Conservation (phyloP, 1,284 basidiomycete species). For the Moesziomyces globuligerus region DNA sequence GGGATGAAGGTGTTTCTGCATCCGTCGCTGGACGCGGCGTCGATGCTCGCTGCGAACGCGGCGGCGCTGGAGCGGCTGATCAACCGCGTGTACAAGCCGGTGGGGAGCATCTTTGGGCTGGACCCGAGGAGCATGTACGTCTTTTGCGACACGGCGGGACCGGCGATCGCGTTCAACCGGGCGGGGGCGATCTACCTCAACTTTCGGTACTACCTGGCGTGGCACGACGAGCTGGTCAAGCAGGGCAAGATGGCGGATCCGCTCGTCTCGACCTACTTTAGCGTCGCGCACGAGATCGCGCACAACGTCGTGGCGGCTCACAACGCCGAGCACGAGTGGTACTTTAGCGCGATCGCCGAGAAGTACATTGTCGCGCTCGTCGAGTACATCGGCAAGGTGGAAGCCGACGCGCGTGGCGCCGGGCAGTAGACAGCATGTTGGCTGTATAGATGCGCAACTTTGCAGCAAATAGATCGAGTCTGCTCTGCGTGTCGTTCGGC, state of each 20-base stretch:
- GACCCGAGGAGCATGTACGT: slow-evolving; percentile 79
- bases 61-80: slow-evolving; percentile 66
- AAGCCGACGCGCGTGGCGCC: slow-evolving; percentile 1
- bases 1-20: slow-evolving; percentile 68
- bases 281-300: slow-evolving; percentile 83
- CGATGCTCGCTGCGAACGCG: slow-evolving; percentile 60
- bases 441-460: background rate
- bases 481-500: background rate
- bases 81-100: slow-evolving; percentile 63
- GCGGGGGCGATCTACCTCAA: slow-evolving; percentile 90
- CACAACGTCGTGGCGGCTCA: slow-evolving; percentile 82
- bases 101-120: slow-evolving; percentile 67
- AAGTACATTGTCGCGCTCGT: slow-evolving; percentile 70
- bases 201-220: slow-evolving; percentile 81
- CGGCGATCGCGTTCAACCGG: slow-evolving; percentile 91
- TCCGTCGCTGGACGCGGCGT: slow-evolving; percentile 51
- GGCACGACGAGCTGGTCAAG: slow-evolving; percentile 81
- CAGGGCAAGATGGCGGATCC: slow-evolving; percentile 75
- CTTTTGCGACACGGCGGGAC: slow-evolving; percentile 84
- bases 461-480: background rate
- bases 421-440: background rate
- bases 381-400: slow-evolving; percentile 44
- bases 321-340: slow-evolving; percentile 81
- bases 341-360: slow-evolving; percentile 89
- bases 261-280: slow-evolving; percentile 86